These are phyloP conservation scores for Lactarius hatsudake DNA, from an alignment of 768 basidiomycete genomes.

Conservation along the genomic window DNA sequence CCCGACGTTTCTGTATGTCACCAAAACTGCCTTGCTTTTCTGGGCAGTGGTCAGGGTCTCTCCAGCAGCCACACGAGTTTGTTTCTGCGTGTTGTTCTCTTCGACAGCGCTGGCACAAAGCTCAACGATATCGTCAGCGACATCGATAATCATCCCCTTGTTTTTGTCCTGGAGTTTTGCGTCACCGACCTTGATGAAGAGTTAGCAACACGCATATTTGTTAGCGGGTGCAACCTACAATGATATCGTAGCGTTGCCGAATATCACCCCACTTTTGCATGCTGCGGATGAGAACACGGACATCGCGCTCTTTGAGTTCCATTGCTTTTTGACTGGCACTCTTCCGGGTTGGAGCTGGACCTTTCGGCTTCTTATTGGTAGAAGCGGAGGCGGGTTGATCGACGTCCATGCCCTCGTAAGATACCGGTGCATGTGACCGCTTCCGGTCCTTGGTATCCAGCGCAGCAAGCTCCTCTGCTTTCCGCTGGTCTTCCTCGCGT, in stretches of 20 bases:
- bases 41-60: slow-evolving; percentile 90
- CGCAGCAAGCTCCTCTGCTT: slow-evolving; percentile 65
- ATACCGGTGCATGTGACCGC: slow-evolving; percentile 79
- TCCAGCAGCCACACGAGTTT: slow-evolving; percentile 69
- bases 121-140: slow-evolving; percentile 89
- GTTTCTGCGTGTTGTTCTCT: slow-evolving; percentile 80
- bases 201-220: slow-evolving; percentile 12
- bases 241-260: slow-evolving; percentile 87
- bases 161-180: slow-evolving; percentile 93
- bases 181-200: slow-evolving; percentile 65
- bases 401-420: slow-evolving; percentile 93
- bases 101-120: slow-evolving; percentile 81
- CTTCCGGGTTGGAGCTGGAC: slow-evolving; percentile 74
- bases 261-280: slow-evolving; percentile 98
- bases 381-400: slow-evolving; percentile 64
- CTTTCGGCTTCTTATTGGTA: slow-evolving; percentile 71
- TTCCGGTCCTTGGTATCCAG: slow-evolving; percentile 70
- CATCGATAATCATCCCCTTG: slow-evolving; percentile 84
- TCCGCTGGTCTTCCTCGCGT: slow-evolving; percentile 72
- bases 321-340: slow-evolving; percentile 91
- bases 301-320: slow-evolving; percentile 96
- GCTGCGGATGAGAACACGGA: slow-evolving; percentile 91
- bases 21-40: slow-evolving; percentile 96
- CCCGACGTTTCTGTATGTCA: slow-evolving; percentile 83
- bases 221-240: slow-evolving; percentile 57